Evolutionary conservation across 2,329 filamentous ascomycete species (phyloP).

Genomic region (Fusarium sp.): DNA sequence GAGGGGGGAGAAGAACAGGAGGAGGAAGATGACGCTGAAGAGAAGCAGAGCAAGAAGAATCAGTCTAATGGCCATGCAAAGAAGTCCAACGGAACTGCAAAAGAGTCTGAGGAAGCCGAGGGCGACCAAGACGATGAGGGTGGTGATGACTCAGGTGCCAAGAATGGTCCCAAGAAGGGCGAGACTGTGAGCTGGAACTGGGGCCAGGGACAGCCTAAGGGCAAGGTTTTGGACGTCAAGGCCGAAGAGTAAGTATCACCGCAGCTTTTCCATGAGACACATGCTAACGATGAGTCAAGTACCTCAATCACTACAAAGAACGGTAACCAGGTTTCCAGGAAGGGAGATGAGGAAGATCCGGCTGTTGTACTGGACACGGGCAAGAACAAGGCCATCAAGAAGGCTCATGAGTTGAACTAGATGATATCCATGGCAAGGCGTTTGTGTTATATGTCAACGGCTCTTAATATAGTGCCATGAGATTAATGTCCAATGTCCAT

Average conservation of each 20-base stretch:
- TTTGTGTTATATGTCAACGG: not conserved
- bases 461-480: not conserved
- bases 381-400: constrained; percentile 57
- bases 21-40: constrained; percentile 20
- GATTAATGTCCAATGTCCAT: not conserved
- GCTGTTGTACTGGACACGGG: constrained; percentile 57
- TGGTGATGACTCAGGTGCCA: constrained; percentile 28
- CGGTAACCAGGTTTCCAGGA: constrained; percentile 55
- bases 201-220: constrained; percentile 56
- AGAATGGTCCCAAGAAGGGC: constrained; percentile 52
- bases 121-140: constrained; percentile 1
- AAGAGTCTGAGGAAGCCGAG: constrained; percentile 16
- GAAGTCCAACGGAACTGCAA: constrained; percentile 14
- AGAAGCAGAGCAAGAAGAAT: constrained; percentile 16
- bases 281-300: constrained; percentile 7
- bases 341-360: constrained; percentile 55
- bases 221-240: constrained; percentile 59
- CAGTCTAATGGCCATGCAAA: constrained; percentile 23
- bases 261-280: not conserved
- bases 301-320: constrained; percentile 53
- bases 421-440: not conserved
- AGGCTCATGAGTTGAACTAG: constrained; percentile 53
- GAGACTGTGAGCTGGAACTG: constrained; percentile 61
- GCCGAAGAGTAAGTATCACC: constrained; percentile 50
- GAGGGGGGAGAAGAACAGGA: constrained; percentile 18